Evolutionary conservation across 805 yeast genomes (phyloP).

Genomic region (Starmera dryadoides): DNA sequence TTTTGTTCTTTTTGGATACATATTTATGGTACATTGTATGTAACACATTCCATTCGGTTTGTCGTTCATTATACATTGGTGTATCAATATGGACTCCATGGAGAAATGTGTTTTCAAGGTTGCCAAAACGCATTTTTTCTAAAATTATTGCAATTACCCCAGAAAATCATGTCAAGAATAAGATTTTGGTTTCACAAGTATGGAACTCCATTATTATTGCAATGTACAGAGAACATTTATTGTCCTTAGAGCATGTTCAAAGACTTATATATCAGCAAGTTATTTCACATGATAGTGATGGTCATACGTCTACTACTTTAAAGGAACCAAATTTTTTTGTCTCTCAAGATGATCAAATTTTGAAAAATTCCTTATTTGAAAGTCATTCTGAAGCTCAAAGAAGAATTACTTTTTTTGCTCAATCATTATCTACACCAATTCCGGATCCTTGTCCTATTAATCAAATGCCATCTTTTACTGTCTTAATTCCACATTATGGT

Average conservation of each 20-base stretch:
- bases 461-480: constrained; percentile 77
- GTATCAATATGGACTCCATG: constrained; percentile 86
- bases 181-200: constrained; percentile 92
- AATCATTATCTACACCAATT: constrained; percentile 80
- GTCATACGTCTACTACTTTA: constrained; percentile 33
- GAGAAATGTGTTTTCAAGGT: constrained; percentile 69
- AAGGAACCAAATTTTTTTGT: constrained; percentile 75
- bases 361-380: constrained; percentile 49
- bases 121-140: constrained; percentile 70
- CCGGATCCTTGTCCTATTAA: constrained; percentile 61
- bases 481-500: constrained; percentile 78
- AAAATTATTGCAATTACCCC: constrained; percentile 47
- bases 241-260: constrained; percentile 97
- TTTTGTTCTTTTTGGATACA: constrained; percentile 72
- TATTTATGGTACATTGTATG: constrained; percentile 82
- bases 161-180: constrained; percentile 96
- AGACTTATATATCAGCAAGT: constrained; percentile 94
- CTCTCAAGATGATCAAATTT: constrained; percentile 72
- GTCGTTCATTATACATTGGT: constrained; percentile 65
- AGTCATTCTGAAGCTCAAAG: constrained; percentile 72
- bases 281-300: constrained; percentile 23
- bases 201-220: constrained; percentile 98
- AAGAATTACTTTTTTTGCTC: constrained; percentile 84
- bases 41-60: constrained; percentile 67
- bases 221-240: constrained; percentile 97